Percentiles rank a stretch among this genome's conserved stretches.
These are phyloP conservation scores for Candida railenensis DNA, from an alignment of 805 yeast genomes.

Conservation along the genomic window DNA sequence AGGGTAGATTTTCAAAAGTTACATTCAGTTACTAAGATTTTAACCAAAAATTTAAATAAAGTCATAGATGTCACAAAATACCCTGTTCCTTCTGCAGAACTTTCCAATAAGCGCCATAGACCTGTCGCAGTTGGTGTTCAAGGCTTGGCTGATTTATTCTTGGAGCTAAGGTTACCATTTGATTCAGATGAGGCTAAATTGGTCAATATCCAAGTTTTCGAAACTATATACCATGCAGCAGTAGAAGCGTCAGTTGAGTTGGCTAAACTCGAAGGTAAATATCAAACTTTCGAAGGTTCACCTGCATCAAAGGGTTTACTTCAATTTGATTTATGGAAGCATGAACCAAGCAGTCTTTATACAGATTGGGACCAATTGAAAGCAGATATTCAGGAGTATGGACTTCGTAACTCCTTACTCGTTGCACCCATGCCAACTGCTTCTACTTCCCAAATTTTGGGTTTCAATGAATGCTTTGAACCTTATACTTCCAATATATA, in stretches of 20 bases:
- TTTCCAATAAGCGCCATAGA: conserved; percentile 78
- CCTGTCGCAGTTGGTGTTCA: conserved; percentile 99
- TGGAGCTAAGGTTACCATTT: conserved; percentile 78
- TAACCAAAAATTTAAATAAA: conserved; percentile 74
- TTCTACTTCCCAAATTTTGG: conserved; percentile 92
- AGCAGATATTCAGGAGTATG: conserved; percentile 55
- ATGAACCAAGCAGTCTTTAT: conserved; percentile 75
- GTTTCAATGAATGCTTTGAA: conserved; percentile 93
- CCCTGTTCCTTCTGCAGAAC: conserved; percentile 75
- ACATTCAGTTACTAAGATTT: conserved; percentile 74
- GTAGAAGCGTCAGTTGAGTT: conserved; percentile 84
- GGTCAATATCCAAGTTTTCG: conserved; percentile 83
- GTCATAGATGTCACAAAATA: conserved; percentile 84
- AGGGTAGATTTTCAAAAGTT: conserved; percentile 70
- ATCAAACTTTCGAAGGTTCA: conserved; percentile 75
- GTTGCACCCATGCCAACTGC: conserved; percentile 99
- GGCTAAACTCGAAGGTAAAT: conserved; percentile 67
- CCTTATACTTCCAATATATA: conserved; percentile 93
- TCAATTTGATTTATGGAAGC: conserved; percentile 87
- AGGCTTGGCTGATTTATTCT: conserved; percentile 89
- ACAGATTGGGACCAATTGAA: conserved; percentile 77
- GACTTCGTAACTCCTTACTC: conserved; percentile 81
- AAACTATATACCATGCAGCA: conserved; percentile 93
- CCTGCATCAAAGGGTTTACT: conserved; percentile 85
- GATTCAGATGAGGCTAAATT: conserved; percentile 77